Evolutionary conservation across 805 yeast genomes (phyloP).

Genomic region (Kregervanrija delftensis): DNA sequence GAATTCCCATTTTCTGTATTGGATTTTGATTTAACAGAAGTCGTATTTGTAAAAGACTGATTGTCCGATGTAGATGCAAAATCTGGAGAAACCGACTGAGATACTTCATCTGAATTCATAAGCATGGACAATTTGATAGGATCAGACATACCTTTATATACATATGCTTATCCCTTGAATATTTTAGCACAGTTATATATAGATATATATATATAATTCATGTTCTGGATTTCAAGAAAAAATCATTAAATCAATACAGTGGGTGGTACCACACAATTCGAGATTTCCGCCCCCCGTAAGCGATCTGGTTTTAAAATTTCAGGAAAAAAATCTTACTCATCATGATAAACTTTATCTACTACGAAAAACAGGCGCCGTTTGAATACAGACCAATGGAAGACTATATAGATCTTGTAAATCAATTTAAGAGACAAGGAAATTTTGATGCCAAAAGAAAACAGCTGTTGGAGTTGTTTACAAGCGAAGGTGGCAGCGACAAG

Average conservation of each 20-base stretch:
- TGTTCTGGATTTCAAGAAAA: too few relatives aligned
- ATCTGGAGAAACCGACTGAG: too few relatives aligned
- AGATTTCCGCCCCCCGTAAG: too few relatives aligned
- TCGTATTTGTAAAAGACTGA: background rate
- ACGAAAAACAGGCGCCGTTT: too few relatives aligned
- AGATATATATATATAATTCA: too few relatives aligned
- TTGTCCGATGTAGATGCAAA: background rate
- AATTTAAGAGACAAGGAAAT: constrained; percentile 42
- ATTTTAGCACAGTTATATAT: too few relatives aligned
- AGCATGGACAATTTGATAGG: constrained; percentile 9
- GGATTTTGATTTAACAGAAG: background rate
- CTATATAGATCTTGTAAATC: constrained; percentile 33
- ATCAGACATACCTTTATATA: constrained; percentile 4
- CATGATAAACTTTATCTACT: too few relatives aligned
- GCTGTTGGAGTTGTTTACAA: constrained; percentile 35
- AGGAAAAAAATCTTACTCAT: too few relatives aligned
- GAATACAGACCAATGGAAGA: background rate
- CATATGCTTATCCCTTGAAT: too few relatives aligned
- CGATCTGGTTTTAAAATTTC: too few relatives aligned
- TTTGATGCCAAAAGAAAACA: constrained; percentile 40
- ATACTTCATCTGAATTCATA: constrained; percentile 6
- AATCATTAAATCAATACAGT: background rate
- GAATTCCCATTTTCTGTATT: background rate
- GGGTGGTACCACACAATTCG: too few relatives aligned
- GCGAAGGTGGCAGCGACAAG: constrained; percentile 3